Evolutionary conservation across 139 green algal genomes (phyloP).

Genomic region (Limnomonas spitsbergensis): DNA sequence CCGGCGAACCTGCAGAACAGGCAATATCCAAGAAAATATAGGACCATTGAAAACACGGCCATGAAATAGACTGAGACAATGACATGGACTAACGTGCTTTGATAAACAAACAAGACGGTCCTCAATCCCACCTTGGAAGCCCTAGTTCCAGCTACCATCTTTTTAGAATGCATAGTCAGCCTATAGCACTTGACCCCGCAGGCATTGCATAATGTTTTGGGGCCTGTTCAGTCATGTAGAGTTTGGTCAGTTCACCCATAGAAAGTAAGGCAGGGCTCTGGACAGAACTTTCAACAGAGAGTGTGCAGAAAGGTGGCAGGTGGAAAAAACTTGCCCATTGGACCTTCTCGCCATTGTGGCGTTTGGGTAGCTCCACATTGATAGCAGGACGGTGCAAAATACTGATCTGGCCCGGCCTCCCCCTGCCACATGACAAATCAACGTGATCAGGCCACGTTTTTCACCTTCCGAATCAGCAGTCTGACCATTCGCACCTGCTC

Average conservation of each 20-base stretch:
- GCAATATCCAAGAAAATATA: not conserved
- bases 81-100: too few relatives aligned
- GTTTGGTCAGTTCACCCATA: not conserved
- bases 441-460: too few relatives aligned
- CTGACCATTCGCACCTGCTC: too few relatives aligned
- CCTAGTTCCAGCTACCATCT: not conserved
- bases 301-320: too few relatives aligned
- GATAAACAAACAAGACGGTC: too few relatives aligned
- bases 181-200: not conserved
- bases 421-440: too few relatives aligned
- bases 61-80: too few relatives aligned
- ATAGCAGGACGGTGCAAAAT: not conserved
- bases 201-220: not conserved
- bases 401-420: too few relatives aligned
- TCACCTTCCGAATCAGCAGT: too few relatives aligned
- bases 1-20: not conserved
- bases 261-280: not conserved
- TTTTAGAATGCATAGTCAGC: not conserved
- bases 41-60: too few relatives aligned
- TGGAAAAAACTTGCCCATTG: not conserved
- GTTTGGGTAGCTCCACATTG: not conserved
- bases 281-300: not conserved
- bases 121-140: not conserved
- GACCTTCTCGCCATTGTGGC: not conserved
- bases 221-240: not conserved